Evolutionary conservation across 2,329 filamentous ascomycete species (phyloP).

Genomic region (Trematosphaeria pertusa): DNA sequence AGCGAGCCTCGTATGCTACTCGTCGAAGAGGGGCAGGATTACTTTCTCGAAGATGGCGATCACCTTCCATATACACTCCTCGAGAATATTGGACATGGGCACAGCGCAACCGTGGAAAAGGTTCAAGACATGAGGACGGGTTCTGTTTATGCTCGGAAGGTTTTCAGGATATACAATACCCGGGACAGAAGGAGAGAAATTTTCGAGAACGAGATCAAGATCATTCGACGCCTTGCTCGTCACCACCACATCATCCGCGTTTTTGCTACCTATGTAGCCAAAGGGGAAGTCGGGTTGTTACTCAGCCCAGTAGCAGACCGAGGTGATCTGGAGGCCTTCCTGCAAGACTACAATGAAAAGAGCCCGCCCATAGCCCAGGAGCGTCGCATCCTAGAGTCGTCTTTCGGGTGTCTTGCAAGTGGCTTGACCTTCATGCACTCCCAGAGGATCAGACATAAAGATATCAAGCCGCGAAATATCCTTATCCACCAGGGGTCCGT

Average conservation of each 20-base stretch:
- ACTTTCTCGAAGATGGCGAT: conserved; percentile 11
- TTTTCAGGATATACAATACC: not conserved
- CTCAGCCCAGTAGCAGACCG: conserved; percentile 23
- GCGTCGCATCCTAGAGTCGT: conserved; percentile 8
- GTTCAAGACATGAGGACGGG: conserved; percentile 16
- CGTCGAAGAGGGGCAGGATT: conserved; percentile 12
- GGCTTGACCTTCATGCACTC: conserved; percentile 22
- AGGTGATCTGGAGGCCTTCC: conserved; percentile 21
- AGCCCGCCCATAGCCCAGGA: too few relatives aligned
- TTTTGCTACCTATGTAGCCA: conserved; percentile 18
- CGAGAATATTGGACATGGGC: conserved; percentile 13
- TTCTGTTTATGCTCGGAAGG: conserved; percentile 15
- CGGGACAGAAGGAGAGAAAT: not conserved
- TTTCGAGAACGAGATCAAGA: conserved; percentile 15
- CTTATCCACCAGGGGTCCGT: conserved; percentile 18
- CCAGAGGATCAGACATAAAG: conserved; percentile 20
- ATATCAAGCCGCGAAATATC: conserved; percentile 30
- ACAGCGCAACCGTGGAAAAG: conserved; percentile 17
- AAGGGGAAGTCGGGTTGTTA: conserved; percentile 17
- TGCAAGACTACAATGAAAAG: conserved; percentile 15
- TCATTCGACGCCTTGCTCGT: conserved; percentile 13
- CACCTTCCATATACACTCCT: conserved; percentile 12
- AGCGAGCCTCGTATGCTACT: not conserved
- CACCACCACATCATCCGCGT: conserved; percentile 22
- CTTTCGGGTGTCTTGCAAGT: conserved; percentile 24